Conservation (phyloP, 257 asterid species). For the Nyctanthes arbortristis region DNA sequence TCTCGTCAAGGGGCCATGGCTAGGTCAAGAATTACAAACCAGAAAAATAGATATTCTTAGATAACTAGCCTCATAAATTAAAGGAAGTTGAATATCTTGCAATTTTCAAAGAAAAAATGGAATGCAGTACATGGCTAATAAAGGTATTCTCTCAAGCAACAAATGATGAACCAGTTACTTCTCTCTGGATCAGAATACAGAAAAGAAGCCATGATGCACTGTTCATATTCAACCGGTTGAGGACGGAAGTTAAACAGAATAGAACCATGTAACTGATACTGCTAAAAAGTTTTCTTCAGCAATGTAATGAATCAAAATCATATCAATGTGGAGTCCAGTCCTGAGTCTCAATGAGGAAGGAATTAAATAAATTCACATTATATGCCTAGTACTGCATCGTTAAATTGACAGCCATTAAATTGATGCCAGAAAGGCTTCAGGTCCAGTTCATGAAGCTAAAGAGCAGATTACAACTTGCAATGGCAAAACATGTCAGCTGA, state of each 20-base stretch:
- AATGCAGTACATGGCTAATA: background rate
- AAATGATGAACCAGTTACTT: background rate
- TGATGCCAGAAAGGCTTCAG: background rate
- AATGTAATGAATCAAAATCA: slow-evolving; percentile 5
- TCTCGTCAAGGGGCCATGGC: background rate
- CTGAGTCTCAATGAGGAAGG: slow-evolving; percentile 3
- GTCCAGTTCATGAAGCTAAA: slow-evolving; percentile 8
- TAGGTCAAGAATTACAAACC: background rate
- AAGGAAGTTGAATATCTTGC: slow-evolving; percentile 9
- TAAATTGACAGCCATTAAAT: background rate
- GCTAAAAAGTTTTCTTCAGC: background rate
- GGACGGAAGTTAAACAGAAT: background rate
- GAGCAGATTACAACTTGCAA: slow-evolving; percentile 6
- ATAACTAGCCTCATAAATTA: slow-evolving; percentile 10
- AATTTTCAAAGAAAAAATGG: background rate
- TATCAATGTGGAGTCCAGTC: background rate
- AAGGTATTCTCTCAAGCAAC: slow-evolving; percentile 1
- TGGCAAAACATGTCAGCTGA: slow-evolving; percentile 7
- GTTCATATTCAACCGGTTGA: background rate
- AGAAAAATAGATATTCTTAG: background rate
- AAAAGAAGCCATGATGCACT: slow-evolving; percentile 3
- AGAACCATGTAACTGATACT: slow-evolving; percentile 10
- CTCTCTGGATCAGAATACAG: slow-evolving; percentile 10
- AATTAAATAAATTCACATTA: background rate
- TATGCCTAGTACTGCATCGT: background rate